Evolutionary conservation across 306 rosid species (phyloP), one percentile per base, ranked within the genome.

Genomic region (Senna siamea): DNA sequence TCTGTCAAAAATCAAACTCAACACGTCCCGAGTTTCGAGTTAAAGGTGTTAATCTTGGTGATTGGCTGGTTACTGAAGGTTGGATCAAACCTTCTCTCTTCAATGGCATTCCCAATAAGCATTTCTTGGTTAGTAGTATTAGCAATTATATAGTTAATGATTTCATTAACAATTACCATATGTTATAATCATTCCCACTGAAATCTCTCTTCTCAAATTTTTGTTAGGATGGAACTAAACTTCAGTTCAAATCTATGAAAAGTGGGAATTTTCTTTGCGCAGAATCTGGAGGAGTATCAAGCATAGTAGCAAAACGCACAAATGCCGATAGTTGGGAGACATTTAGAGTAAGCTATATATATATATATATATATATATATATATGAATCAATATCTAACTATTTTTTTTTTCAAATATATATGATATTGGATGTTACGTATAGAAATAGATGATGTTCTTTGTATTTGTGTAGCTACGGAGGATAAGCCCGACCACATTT

Each of bases 51-150:
- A 89, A 83, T 69, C 76, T 92, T 0, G 97, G 97, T 43, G 96
- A 93, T 22, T 92, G 97, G 96, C 79, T 92, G 2, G 92, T 89
- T 5, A 83, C 90, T 5, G 97, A 92, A 80, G 97, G 96, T 70
- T 92, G 96, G 97, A 92, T 92, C 2, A 85, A 89, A 77, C 97
- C 96, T 71, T 85, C 92, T 62, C 93, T 92, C 35, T 89, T 92
- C 18, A 92, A 89, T 58, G 92, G 81, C 60, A 89, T 92, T 58
- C 89, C 89, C 57, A 87, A 89, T 79, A 92, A 88, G 50, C 93
- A 92, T 62, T 80, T 88, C 63, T 80, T 89, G 96, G 92, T 85
- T 47, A 57, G 66, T 67, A n/a, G n/a, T n/a, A n/a, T n/a, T 12
- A 48, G 0, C n/a, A n/a, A n/a, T n/a, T 54, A 75, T n/a, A n/a